Conservation (phyloP, 179 eudicot species). For the Spinacia oleracea region DNA sequence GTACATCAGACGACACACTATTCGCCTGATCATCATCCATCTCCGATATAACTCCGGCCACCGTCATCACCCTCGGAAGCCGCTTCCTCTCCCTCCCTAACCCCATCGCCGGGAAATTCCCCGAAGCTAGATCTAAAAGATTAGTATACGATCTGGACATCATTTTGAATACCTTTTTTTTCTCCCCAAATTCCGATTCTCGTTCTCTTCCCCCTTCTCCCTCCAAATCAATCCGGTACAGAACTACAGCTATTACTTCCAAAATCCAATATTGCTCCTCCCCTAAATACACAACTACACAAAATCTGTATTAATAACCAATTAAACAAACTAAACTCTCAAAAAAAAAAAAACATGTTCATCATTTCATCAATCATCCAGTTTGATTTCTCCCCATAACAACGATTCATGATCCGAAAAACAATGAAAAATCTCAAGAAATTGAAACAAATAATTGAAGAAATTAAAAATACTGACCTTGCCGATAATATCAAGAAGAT, state of each 20-base stretch:
- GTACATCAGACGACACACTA: slow-evolving; percentile 64
- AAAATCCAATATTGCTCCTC: slow-evolving; percentile 7
- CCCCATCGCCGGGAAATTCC: slow-evolving; percentile 63
- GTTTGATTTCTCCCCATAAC: background rate
- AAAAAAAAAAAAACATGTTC: background rate
- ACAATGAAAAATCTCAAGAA: background rate
- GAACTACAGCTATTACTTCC: background rate
- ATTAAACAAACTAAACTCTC: background rate
- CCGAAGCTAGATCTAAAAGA: slow-evolving; percentile 57
- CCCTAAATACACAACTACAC: slow-evolving; percentile 7
- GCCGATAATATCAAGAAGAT: background rate
- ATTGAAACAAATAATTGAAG: background rate
- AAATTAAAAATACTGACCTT: slow-evolving; percentile 11
- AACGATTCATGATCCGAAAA: slow-evolving; percentile 1
- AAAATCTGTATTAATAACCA: background rate
- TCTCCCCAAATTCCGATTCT: background rate
- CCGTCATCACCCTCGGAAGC: slow-evolving; percentile 62
- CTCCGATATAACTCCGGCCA: slow-evolving; percentile 57
- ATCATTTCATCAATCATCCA: background rate
- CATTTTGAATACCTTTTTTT: slow-evolving; percentile 29
- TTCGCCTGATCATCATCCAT: slow-evolving; percentile 62
- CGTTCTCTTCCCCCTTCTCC: background rate
- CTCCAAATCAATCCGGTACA: background rate
- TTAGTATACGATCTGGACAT: slow-evolving; percentile 65
- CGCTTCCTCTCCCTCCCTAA: slow-evolving; percentile 55